Percentiles rank a stretch among this genome's conserved stretches.
Evolutionary conservation across 2,329 filamentous ascomycete species (phyloP).

Genomic region (Penicillium verrucosum): DNA sequence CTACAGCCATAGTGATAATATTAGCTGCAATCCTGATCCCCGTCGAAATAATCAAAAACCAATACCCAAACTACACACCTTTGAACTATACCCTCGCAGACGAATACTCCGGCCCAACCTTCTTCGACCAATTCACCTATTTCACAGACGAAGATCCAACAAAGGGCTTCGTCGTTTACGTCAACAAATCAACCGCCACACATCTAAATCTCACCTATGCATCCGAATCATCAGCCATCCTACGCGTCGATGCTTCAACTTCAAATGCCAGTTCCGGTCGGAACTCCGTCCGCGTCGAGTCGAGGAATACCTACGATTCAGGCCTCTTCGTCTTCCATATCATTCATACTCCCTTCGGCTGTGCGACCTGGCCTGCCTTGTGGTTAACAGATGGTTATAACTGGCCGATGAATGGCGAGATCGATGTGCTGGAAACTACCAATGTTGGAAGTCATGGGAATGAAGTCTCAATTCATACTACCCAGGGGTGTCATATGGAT

Average conservation of each 20-base stretch:
- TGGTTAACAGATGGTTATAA: constrained; percentile 61
- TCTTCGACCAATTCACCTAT: constrained; percentile 49
- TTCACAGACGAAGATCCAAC: constrained; percentile 46
- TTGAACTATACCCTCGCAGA: constrained; percentile 44
- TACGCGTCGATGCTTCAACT: constrained; percentile 61
- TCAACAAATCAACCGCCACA: constrained; percentile 27
- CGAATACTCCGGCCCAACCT: constrained; percentile 40
- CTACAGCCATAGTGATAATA: constrained; percentile 43
- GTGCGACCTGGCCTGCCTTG: constrained; percentile 63
- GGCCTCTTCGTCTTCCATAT: constrained; percentile 68
- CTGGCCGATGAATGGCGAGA: constrained; percentile 64
- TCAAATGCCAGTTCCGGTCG: constrained; percentile 58
- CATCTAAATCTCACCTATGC: constrained; percentile 60
- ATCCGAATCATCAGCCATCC: constrained; percentile 51
- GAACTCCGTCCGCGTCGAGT: constrained; percentile 62
- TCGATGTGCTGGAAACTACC: constrained; percentile 60
- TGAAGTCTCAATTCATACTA: constrained; percentile 60
- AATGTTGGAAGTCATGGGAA: constrained; percentile 57
- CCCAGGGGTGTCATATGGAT: constrained; percentile 51
- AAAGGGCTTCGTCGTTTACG: constrained; percentile 48
- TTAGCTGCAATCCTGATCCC: constrained; percentile 50
- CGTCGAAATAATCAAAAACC: constrained; percentile 37
- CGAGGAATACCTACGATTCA: constrained; percentile 57
- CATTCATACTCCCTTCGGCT: constrained; percentile 61
- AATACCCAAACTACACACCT: constrained; percentile 45